Evolutionary conservation across 768 basidiomycete species (phyloP), one percentile per base, ranked within the genome.

Genomic region (Lanmaoa pseudosensibilis): DNA sequence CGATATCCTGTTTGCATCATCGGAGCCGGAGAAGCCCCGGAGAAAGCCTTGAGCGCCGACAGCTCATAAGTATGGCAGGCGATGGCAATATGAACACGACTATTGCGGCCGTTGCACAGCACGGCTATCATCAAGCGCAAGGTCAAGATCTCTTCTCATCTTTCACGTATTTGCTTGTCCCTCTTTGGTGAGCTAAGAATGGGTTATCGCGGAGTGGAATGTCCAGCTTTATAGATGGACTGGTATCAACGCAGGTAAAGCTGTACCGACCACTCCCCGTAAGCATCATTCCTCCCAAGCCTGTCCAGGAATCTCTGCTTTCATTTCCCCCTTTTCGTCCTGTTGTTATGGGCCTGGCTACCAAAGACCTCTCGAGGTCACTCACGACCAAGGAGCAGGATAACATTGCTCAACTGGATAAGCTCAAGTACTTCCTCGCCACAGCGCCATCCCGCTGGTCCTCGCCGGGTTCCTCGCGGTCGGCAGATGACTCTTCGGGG

Each of bases 341-440:
- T 12, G 61, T 59, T 32, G 50, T 57, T 18, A 72, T 69, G 67
- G 71, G 70, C 44, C 52, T 72, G 16, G 55, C 66, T 25, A 59
- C 59, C 19, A 71, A 67, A 46, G 63, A 66, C 50, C 59, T 72
- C 50, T 62, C 70, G 2, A 51, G 87, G n/a, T 78, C 85, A 0
- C 79, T 92, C 46, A 83, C 80, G 7, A 67, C 79, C 1, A 74
- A 80, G 48, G 90, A 92, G 69, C 83, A 85, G 54, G 87, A 89
- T 21, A 79, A 83, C 25, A 76, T 93, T 40, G 82, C 82, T n/a
- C 80, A 88, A 60, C 81, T 94, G 21, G 90, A 94, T 63, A 73
- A 84, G 21, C 88, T 94, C 72, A 94, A 94, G 74, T 88, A 86
- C 75, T 94, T 94, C 74, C 84, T 94, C 44, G 88, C 90, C 16